Evolutionary conservation across 371 early-diverging fungal genomes (phyloP), one percentile per base, ranked within the genome.

Genomic region (Mortierella sp.): DNA sequence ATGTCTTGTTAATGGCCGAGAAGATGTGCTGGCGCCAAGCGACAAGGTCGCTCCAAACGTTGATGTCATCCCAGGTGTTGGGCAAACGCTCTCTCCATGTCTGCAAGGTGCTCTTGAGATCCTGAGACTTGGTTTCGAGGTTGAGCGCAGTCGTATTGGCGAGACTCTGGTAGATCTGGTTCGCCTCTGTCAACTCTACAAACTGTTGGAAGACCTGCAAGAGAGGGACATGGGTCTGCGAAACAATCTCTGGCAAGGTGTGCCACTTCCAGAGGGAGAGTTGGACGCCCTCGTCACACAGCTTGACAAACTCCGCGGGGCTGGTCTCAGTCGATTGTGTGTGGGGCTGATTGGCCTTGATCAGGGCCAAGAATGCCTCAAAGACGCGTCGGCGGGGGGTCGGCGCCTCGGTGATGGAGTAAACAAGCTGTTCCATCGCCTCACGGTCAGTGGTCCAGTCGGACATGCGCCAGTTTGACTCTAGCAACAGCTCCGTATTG

Each of bases 41-140:
- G 6, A 99, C 97, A 31, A 99, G 88, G 79, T 99, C 98, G 80
- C 98, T 97, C 99, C 99, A 99, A 1, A 99, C 90, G 73, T 96
- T 95, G 83, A 99, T 98, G 84, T 98, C 97, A 78, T 99, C 99
- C 97, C 98, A 99, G 73, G 92, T 91, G 83, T 98, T 99, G 11
- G 99, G 99, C 65, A 99, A 88, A 42, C 99, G 93, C 78, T 99
- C 99, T 74, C 99, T 92, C 99, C 99, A 99, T 1, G 98, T 98
- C 73, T 94, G 93, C 24, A 99, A 87, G 19, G 97, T 93, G 48
- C 95, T 95, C 81, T 98, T 97, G 34, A 99, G 88, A 72, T 99
- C 99, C 54, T 93, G 93, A 7, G 96, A 94, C 80, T 95, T 94
- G 74, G 89, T 88, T 48, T 99, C 98, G 26, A 98, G 90, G 77